Conservation (phyloP, 2,329 filamentous ascomycete species). For the Monilinia aucupariae region DNA sequence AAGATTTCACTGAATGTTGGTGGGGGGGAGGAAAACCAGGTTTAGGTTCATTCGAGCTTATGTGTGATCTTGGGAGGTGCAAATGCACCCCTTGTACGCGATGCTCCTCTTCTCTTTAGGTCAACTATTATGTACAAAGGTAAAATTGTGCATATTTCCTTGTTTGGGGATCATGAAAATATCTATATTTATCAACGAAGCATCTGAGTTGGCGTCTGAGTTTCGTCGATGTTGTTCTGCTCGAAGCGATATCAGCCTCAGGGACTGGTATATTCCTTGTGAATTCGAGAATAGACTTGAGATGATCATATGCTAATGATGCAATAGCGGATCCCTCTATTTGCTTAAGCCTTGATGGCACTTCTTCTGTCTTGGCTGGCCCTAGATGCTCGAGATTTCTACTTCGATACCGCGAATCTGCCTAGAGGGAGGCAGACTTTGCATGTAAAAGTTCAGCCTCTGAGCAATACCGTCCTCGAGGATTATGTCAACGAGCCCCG, state of each 20-base stretch:
- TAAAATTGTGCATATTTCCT: slow-evolving; percentile 5
- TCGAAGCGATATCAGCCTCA: background rate
- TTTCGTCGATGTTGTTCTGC: background rate
- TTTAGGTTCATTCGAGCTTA: background rate
- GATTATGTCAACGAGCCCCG: background rate
- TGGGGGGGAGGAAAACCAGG: background rate
- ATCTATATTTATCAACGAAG: slow-evolving; percentile 15
- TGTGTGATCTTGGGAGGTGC: slow-evolving; percentile 1
- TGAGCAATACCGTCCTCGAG: background rate
- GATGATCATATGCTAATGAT: slow-evolving; percentile 10
- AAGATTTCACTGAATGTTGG: background rate
- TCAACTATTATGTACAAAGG: background rate
- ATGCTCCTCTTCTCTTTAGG: background rate
- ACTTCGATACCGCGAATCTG: background rate
- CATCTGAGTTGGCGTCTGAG: background rate
- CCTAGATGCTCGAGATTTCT: background rate
- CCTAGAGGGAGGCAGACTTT: slow-evolving; percentile 4
- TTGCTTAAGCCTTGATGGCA: background rate
- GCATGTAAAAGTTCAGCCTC: background rate
- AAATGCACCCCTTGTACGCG: background rate
- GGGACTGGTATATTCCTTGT: background rate
- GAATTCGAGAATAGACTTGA: slow-evolving; percentile 2
- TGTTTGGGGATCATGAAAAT: slow-evolving; percentile 14
- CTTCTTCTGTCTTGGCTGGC: background rate
- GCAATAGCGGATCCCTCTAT: background rate